Conservation (phyloP, 2,329 filamentous ascomycete species). For the Coleophoma cylindrospora region DNA sequence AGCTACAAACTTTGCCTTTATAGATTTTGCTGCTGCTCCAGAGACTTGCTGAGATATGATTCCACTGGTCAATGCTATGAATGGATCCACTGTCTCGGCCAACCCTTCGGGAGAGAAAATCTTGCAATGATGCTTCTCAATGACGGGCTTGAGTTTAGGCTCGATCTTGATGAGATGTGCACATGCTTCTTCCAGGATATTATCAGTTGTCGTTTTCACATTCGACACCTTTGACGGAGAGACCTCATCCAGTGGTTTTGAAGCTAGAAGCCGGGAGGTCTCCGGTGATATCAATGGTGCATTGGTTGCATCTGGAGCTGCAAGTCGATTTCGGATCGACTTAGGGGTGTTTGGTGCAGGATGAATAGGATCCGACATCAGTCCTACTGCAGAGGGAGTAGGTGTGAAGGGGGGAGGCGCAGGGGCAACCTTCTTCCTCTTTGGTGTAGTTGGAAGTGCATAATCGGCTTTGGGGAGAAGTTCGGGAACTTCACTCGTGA, state of each 20-base stretch:
- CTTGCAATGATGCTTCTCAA: slow-evolving; percentile 70
- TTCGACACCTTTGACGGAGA: slow-evolving; percentile 47
- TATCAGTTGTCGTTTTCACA: slow-evolving; percentile 52
- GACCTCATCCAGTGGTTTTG: slow-evolving; percentile 42
- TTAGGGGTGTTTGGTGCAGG: slow-evolving; percentile 25
- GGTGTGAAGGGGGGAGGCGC: slow-evolving; percentile 34
- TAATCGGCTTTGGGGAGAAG: slow-evolving; percentile 4
- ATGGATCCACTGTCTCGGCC: slow-evolving; percentile 84
- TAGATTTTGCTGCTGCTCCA: slow-evolving; percentile 82
- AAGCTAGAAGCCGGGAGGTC: slow-evolving; percentile 56
- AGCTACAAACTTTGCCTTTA: slow-evolving; percentile 77
- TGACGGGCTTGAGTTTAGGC: slow-evolving; percentile 62
- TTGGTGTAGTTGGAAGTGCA: slow-evolving; percentile 20
- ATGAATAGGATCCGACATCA: slow-evolving; percentile 38
- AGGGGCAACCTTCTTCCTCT: slow-evolving; percentile 15
- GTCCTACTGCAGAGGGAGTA: slow-evolving; percentile 40
- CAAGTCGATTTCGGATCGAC: slow-evolving; percentile 42
- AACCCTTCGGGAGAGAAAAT: slow-evolving; percentile 79
- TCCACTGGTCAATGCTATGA: slow-evolving; percentile 73
- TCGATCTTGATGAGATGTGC: slow-evolving; percentile 71
- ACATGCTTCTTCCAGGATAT: slow-evolving; percentile 69
- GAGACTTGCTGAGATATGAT: slow-evolving; percentile 92
- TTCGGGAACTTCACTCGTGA: slow-evolving; percentile 9
- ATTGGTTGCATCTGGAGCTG: slow-evolving; percentile 61
- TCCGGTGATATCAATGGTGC: slow-evolving; percentile 68